Evolutionary conservation across 345 rosid genomes (phyloP).

Genomic region (Nephelium lappaceum): DNA sequence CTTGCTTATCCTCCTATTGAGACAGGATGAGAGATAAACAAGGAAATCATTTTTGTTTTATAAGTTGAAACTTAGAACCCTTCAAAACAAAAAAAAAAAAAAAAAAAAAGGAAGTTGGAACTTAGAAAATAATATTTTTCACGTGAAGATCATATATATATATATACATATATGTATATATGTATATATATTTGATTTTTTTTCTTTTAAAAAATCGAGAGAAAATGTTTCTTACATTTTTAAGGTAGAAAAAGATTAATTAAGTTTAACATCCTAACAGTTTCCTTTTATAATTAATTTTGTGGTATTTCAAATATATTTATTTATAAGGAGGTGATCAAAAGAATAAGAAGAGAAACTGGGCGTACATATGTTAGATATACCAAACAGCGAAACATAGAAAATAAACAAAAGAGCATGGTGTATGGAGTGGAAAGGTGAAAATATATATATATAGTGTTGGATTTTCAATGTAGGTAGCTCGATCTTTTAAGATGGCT

Average conservation of each 20-base stretch:
- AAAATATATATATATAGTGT: not conserved
- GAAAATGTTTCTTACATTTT: no score
- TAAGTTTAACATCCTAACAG: not conserved
- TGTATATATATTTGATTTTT: no score
- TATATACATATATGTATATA: no score
- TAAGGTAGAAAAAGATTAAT: not conserved
- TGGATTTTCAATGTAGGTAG: not conserved
- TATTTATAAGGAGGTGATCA: not conserved
- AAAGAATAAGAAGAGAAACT: not conserved
- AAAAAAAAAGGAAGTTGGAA: no score
- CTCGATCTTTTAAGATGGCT: conserved; percentile 16
- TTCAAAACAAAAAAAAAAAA: no score
- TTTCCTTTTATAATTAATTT: not conserved
- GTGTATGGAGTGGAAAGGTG: no score
- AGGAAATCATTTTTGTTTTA: no score
- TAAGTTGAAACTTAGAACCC: not conserved
- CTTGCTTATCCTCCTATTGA: not conserved
- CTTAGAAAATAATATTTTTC: not conserved
- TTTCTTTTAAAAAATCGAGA: no score
- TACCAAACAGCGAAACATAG: no score
- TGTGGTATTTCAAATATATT: not conserved
- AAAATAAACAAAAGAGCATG: no score
- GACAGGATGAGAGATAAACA: not conserved
- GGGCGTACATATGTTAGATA: no score
- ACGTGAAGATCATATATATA: not conserved